A percentile compares a stretch with the other conserved stretches of the same genome.
phyloP scores from a whole-genome alignment of 495 filamentous ascomycete species.

The Aspergillus nanangensis region DNA sequence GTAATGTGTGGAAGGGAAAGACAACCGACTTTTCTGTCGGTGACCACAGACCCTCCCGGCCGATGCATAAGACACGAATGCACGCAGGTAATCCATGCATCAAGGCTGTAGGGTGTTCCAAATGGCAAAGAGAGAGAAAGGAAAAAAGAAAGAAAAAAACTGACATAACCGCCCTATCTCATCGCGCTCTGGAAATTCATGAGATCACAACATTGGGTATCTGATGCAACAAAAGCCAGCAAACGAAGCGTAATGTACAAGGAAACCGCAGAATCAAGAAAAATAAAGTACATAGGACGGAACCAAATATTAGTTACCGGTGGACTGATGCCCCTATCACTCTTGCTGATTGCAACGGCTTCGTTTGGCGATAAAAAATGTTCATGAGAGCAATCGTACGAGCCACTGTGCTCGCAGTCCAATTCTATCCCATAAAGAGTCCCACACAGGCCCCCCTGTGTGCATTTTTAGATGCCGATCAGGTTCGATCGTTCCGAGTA shows the following conservation, averaged over 20 bases:
- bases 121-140: background rate
- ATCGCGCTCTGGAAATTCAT: background rate
- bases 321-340: background rate
- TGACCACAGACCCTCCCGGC: too few species aligned
- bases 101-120: background rate
- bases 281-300: background rate
- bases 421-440: too few species aligned
- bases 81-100: background rate
- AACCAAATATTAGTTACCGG: background rate
- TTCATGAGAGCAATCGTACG: too few species aligned
- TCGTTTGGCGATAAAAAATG: too few species aligned
- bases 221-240: conserved; percentile 3
- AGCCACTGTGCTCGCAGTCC: too few species aligned
- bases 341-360: background rate
- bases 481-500: too few species aligned
- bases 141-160: background rate
- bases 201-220: conserved; percentile 8
- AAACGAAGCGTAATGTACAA: conserved; percentile 1
- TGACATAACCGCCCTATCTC: conserved; percentile 3
- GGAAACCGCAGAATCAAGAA: background rate
- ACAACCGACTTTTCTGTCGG: too few species aligned
- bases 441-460: too few species aligned
- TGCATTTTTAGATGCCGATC: too few species aligned
- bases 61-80: too few species aligned
- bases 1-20: too few species aligned